Base-by-base conservation (phyloP, 2,329 filamentous ascomycete species). In the Penicillium sp. region DNA sequence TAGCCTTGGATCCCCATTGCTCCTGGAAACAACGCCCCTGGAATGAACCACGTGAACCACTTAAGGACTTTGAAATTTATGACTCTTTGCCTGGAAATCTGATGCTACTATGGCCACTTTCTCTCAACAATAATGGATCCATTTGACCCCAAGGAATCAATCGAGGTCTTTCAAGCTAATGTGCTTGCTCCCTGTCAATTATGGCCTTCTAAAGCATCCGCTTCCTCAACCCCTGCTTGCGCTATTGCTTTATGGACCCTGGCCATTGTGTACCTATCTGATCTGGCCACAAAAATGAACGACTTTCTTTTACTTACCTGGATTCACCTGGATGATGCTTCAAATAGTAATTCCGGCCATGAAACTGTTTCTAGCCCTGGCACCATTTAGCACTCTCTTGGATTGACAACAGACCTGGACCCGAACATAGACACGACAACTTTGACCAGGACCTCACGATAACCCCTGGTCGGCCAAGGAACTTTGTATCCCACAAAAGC, bases 161-260 rank as follows among this genome's bases (percentile, higher is more conserved):
- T 53, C 51, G 23, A 57, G 61, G 63, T 44, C 40, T 44, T 25
- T 19, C 34, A 61, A 65, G 61, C 60, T 55, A 58, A 63, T 60
- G 59, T 61, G 60, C 53, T 58, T 64, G 63, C 60, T 45, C n/a
- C 54, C 51, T 56, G 25, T 55, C 49, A 45, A 50, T 21, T 7
- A 60, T 50, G 60, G 53, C 54, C 49, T 44, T 44, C 9, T 47
- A 34, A 63, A 57, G 58, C 58, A 50, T 50, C 52, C 48, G 58
- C 55, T 59, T 61, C 56, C 27, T 58, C 27, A 57, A 57, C 33
- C 38, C 45, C 54, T 53, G 27, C 49, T 21, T 52, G 53, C 51
- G 59, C 60, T 59, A 54, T 55, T 60, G 51, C 64, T 39, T 50
- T 41, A 60, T 45, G 60, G 58, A 61, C 23, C 47, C 46, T 45